Evolutionary conservation across 2,329 filamentous ascomycete genomes (phyloP), one percentile per base, ranked within the genome.

Genomic region (Rutstroemia sp.): DNA sequence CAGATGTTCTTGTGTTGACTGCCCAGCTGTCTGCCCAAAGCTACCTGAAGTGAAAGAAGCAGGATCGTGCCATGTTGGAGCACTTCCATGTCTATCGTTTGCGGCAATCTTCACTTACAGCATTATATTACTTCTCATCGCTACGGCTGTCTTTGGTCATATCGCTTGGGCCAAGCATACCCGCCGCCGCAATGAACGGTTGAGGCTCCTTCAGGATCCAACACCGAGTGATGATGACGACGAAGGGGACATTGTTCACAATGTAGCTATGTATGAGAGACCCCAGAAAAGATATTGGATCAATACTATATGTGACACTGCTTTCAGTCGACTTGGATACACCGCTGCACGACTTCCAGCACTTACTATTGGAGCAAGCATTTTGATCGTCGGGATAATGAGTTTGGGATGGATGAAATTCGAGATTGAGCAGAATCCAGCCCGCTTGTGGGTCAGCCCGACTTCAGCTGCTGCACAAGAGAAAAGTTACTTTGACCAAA

Each of bases 371-470:
- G 73, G 78, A 2, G 75, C 79, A 7, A 92, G 88, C 61, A 70
- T 96, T n/a, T 54, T 94, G 2, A 67, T 94, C 2, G 87, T 96
- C 10, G 80, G 78, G 1, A 70, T 96, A 4, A 77, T 99, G 60
- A 96, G 92, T 68, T 73, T 92, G 38, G 94, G 94, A 1, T 95
- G 90, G 90, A 75, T 94, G 58, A 82, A 83, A 46, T 99, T 99
- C 67, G 80, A 88, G n/a, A 79, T 99, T 38, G 94, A 97, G 71
- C 88, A 79, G 21, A 88, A 97, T 60, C 94, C 94, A 5, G 94
- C 95, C 10, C 85, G 88, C 49, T 76, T 99, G 8, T 99, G 94
- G 94, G 94, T 99, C n/a, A 92, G 92, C 65, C 94, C 94, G 7
- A 87, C 88, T 8, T 97, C 94, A 4, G 82, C 85, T 49, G 92